Evolutionary conservation across 108 stramenopile species (phyloP), one percentile per base, ranked within the genome.

Genomic region (Nitzschia palea): DNA sequence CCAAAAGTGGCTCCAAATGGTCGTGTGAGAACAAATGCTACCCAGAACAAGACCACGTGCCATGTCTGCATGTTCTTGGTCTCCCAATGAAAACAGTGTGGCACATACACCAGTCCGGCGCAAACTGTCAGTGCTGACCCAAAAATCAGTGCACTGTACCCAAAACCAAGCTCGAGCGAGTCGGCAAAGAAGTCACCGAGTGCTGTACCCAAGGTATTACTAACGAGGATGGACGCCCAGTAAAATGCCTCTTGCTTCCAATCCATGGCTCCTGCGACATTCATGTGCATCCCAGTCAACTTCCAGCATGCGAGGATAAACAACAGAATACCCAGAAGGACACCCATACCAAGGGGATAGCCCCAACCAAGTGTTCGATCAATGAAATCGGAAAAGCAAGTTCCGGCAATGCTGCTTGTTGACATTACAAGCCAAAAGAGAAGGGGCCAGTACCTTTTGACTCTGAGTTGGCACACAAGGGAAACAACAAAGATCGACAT

Each of bases 371-470:
- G n/a, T 20, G 47, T 48, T 12, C 47, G 47, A 20, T 48, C 47
- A 18, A 48, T 48, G 22, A 48, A 48, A 20, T 48, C 47, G 5
- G 47, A 48, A 20, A 48, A n/a, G 18, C 15, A 20, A 10, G 47
- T 48, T 18, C 47, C 47, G n/a, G 47, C 47, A 48, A 48, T 48
- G n/a, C 47, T 48, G 47, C 47, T 48, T 12, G 47, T 48, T 18
- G 47, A 8, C 47, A 48, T 48, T 4, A 48, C 47, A 20, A 4
- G 4, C 47, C 47, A 48, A 48, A 48, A 48, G 47, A 48, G 8
- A 18, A 18, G 18, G 18, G 47, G 47, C 17, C 9, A 10, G 47
- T 48, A 48, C 18, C 15, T 48, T 20, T 48, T 48, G 15, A 48
- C 47, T 12, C 22, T 20, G 47, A 48, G 47, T 18, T 48, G 47